Evolutionary conservation across 371 early-diverging fungal species (phyloP).

Genomic region (Actinomortierella wolfii): DNA sequence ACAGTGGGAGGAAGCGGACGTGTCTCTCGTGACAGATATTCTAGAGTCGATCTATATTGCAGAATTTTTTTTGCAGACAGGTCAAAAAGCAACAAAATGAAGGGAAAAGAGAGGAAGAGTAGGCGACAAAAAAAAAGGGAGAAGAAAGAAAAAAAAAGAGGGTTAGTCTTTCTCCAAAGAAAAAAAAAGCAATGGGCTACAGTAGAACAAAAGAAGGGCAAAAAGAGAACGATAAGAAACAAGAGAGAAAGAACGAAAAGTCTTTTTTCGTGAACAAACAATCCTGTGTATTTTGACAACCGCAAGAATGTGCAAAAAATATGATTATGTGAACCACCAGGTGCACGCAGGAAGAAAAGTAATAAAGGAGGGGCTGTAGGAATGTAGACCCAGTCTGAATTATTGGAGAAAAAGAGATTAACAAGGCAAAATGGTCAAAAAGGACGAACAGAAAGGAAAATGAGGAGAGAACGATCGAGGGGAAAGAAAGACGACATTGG

Average conservation of each 20-base stretch:
- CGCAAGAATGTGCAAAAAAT: background rate
- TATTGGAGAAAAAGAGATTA: background rate
- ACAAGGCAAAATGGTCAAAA: background rate
- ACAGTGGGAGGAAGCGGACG: no score
- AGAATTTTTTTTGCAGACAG: no score
- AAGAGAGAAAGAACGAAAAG: background rate
- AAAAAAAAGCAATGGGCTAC: background rate
- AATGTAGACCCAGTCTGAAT: background rate
- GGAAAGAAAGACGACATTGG: background rate
- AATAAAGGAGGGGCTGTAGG: background rate
- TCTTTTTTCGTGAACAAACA: no score
- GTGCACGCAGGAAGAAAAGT: background rate
- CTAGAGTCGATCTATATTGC: no score
- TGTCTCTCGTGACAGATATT: no score
- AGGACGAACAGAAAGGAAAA: background rate
- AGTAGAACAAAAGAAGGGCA: background rate
- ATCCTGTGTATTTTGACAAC: background rate
- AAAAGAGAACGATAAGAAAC: background rate
- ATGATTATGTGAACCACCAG: slow-evolving; percentile 1
- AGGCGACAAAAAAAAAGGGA: background rate
- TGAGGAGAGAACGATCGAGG: slow-evolving; percentile 1
- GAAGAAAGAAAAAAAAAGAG: background rate
- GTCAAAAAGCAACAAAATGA: background rate
- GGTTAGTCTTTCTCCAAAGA: background rate
- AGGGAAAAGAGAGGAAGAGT: background rate